Base-by-base conservation (phyloP, 2,329 filamentous ascomycete genomes). In the Colletotrichum melonis region DNA sequence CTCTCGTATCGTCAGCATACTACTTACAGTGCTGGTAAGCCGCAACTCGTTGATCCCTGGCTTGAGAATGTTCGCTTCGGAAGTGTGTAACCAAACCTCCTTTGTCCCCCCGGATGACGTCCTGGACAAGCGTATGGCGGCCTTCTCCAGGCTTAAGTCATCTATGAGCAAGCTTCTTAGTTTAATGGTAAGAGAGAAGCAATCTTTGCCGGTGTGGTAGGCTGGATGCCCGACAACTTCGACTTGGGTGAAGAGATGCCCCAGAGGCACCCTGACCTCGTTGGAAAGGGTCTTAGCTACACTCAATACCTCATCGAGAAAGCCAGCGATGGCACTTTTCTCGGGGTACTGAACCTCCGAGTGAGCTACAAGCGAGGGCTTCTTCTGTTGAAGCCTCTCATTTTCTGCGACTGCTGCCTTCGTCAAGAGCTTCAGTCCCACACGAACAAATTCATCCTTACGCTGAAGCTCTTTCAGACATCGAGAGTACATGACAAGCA, bases 401-500 rank as follows among this genome's bases (percentile, higher is more conserved):
- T 84, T 86, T 75, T 92, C 86, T 0, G 87, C 86, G 0, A 84
- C 83, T 4, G 89, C 92, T 0, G 90, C 89, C 79, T 94, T 95
- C 8, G 89, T 90, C 12, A 97, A 83, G 1, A 98, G 85, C 77
- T 93, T 93, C 16, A 98, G 86, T 9, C 94, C 88, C 9, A 94
- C 92, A 28, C 90, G 90, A 19, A 95, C 91, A 78, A 95, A 97
- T 74, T 97, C 94, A 65, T 96, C 93, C 73, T 91, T 91, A 16
- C 91, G 90, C 62, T 93, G 87, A 32, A 98, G 88, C 77, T 94
- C 89, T 76, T 93, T 92, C 32, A 99, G 87, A 80, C 95, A 98
- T 62, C 90, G 89, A 0, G 94, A 90, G 80, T 98, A 97, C 88
- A 98, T 93, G 75, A 94, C 90, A 6, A 98, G 88, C 89, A 98